Percentiles rank a stretch among this genome's conserved stretches.
Conservation (phyloP, 129 eudicot genomes). For the Solidago caesia region DNA sequence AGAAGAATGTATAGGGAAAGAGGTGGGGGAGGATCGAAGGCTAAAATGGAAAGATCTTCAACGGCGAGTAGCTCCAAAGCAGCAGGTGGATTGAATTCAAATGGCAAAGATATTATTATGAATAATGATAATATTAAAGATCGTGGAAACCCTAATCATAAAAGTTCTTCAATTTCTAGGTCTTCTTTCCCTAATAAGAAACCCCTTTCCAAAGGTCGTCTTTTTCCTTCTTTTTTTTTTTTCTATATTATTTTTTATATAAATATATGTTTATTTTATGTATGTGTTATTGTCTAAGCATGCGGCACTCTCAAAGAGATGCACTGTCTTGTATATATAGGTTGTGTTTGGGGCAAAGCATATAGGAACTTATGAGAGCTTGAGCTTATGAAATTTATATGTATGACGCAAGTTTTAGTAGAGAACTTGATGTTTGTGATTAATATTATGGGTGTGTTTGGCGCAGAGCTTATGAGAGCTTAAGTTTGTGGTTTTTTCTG, state of each 20-base stretch:
- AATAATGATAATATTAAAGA: slow-evolving; percentile 23
- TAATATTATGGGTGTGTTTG: too few species aligned
- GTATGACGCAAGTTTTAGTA: too few species aligned
- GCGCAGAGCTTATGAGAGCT: too few species aligned
- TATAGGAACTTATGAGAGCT: too few species aligned
- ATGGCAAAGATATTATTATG: slow-evolving; percentile 25
- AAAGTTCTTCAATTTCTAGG: slow-evolving; percentile 25
- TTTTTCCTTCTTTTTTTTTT: neutral
- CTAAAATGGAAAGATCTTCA: slow-evolving; percentile 38
- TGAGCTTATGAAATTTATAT: too few species aligned
- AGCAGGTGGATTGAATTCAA: slow-evolving; percentile 18
- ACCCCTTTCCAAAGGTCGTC: slow-evolving; percentile 24
- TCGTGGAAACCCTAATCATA: slow-evolving; percentile 23
- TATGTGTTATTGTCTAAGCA: neutral
- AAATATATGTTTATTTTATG: neutral
- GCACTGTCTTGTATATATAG: too few species aligned
- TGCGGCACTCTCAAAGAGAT: too few species aligned
- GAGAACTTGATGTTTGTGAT: too few species aligned
- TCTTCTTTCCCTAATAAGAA: slow-evolving; percentile 33
- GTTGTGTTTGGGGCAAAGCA: too few species aligned
- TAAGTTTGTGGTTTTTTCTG: too few species aligned
- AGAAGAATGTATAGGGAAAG: slow-evolving; percentile 33
- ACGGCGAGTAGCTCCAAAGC: slow-evolving; percentile 33
- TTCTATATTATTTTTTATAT: neutral
- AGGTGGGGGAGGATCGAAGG: slow-evolving; percentile 38